Evolutionary conservation across 306 rosid species (phyloP), one percentile per base, ranked within the genome.

Genomic region (Cucurbita ficifolia): DNA sequence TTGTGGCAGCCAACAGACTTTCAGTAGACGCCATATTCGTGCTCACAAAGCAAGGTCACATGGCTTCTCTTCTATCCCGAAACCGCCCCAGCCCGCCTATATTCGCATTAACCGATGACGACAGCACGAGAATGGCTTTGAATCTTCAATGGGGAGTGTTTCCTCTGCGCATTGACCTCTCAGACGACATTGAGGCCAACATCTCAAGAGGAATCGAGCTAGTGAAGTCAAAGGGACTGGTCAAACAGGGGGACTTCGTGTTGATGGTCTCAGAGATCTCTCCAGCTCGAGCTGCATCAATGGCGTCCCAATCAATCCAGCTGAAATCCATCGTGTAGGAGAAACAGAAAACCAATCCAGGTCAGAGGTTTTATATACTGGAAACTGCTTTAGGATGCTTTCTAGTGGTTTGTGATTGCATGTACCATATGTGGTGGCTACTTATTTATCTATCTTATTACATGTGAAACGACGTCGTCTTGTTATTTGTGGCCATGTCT

Each of bases 1-100:
- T 16, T 40, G 19, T 86, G 88, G 90, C 89, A 93, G 98, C 97
- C 17, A 90, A 93, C 88, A 87, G 84, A 74, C 97, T 93, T 60
- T 96, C 90, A 1, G 96, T 90, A 78, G 97, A 90, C 77, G 97
- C 96, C 38, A 93, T 93, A 71, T 93, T 93, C 76, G 98, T 86
- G 10, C 85, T 82, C 85, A 93, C 97, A 39, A 88, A 82, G 74
- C 88, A 85, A 21, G 98, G 97, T 12, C 76, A 87, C 76, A 88
- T 90, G 98, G 98, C 98, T 19, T 90, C 96, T 14, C 88, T 93
- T 29, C 76, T 93, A 53, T 93, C 97, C 4, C 83, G 96, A 4
- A 88, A 85, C 77, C 92, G 96, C 0, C 98, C 98, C 7, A 83
- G 89, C 83, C 88, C 97, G 70, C 97, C 97, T 10, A 74, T 93